Evolutionary conservation across 2,329 filamentous ascomycete genomes (phyloP), one percentile per base, ranked within the genome.

Genomic region (Gremmenia infestans): DNA sequence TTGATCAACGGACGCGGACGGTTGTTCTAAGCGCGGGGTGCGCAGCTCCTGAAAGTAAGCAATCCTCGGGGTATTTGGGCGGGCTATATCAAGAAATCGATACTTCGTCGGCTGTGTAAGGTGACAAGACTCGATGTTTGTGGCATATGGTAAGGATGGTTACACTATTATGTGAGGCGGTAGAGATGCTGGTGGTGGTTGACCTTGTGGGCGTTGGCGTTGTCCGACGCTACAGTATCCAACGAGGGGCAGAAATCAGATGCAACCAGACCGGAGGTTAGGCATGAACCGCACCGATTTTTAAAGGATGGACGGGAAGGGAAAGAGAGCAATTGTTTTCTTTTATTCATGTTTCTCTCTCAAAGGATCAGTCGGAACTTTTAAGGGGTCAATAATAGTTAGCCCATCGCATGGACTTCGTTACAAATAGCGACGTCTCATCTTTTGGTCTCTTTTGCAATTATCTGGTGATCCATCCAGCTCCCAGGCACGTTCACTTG

Each of bases 351-450:
- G 23, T 52, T 43, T 43, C 19, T 50, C 42, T 22, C 37, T 46
- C 28, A 23, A 32, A 46, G 50, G 9, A 32, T 11, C 4, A 22
- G 22, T 22, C 28, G 5, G 15, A 40, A 2, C 37, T 6, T 40
- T 40, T 17, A 52, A 47, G 25, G 23, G 39, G 40, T n/a, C n/a
- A 25, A 53, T 25, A 43, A 39, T 14, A 50, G 40, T 47, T 49
- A 52, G 53, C 48, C 48, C 48, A 56, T 56, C 57, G 50, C 57
- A 59, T 57, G 53, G 54, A 52, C 53, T 50, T 50, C 36, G 56
- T 59, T 48, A 50, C 53, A 57, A 58, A 55, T 56, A 56, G 51
- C 36, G 37, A 46, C 56, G 60, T 62, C 58, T 60, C 60, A 60
- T 56, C 53, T 46, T 52, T 43, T 46, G 48, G 53, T 49, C 48